phyloP scores from a whole-genome alignment of 78 protist genomes.

The slime mould (Dictyostelium discoideum) region DNA sequence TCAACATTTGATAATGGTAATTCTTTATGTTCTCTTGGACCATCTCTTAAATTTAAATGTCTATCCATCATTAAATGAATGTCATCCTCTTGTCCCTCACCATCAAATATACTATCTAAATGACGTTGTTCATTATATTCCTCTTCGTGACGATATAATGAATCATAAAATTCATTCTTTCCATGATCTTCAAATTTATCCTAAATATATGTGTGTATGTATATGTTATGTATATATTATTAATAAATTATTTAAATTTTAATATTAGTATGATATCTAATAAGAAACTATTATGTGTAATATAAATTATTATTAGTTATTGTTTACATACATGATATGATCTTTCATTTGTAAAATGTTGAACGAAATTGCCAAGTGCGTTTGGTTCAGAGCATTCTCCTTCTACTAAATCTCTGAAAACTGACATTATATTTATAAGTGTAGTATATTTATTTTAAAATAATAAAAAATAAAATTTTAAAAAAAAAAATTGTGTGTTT shows the following conservation, averaged over 20 bases:
- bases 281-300: no score
- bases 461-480: background rate
- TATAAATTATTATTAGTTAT: no score
- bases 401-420: constrained; percentile 66
- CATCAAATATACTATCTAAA: constrained; percentile 49
- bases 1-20: constrained; percentile 12
- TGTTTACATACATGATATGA: constrained; percentile 40
- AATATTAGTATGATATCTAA: no score
- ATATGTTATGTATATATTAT: no score
- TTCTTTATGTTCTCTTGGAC: background rate
- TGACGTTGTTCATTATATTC: constrained; percentile 19
- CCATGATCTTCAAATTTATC: constrained; percentile 45
- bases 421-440: background rate
- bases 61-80: constrained; percentile 34
- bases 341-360: constrained; percentile 48
- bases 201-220: background rate
- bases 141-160: background rate
- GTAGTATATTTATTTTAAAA: background rate
- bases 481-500: background rate
- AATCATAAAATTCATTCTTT: constrained; percentile 1
- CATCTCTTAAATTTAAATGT: constrained; percentile 36
- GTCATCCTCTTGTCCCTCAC: constrained; percentile 9
- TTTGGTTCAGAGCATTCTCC: constrained; percentile 66
- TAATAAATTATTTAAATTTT: no score
- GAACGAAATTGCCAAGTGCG: constrained; percentile 63